These are phyloP conservation scores for Decorospora gaudefroyi DNA, from an alignment of 2,329 filamentous ascomycete species.

Conservation along the genomic window DNA sequence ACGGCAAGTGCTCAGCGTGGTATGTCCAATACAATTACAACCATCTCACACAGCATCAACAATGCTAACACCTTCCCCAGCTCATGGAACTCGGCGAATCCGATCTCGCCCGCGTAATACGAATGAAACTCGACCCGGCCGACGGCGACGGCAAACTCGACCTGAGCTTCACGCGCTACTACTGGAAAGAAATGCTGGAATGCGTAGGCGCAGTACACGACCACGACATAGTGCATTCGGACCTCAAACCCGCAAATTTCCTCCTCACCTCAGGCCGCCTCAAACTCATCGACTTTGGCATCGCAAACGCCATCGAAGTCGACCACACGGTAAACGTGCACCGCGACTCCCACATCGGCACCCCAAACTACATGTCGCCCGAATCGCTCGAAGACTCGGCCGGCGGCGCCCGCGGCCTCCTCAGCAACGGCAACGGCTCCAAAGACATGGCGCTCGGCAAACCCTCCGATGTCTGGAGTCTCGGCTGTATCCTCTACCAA, in stretches of 20 bases:
- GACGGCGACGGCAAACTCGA: conserved; percentile 68
- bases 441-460: conserved; percentile 96
- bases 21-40: conserved; percentile 59
- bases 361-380: conserved; percentile 98
- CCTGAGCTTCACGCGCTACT: conserved; percentile 89
- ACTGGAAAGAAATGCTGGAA: conserved; percentile 99
- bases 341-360: conserved; percentile 91
- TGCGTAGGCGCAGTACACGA: conserved; percentile 89
- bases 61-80: conserved; percentile 51
- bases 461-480: conserved; percentile 91
- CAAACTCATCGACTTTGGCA: conserved; percentile 98
- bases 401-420: conserved; percentile 55
- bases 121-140: conserved; percentile 61
- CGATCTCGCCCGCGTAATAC: conserved; percentile 85
- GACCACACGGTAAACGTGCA: conserved; percentile 98
- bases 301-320: conserved; percentile 93
- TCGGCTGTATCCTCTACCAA: conserved; percentile 96
- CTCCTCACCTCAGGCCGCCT: conserved; percentile 86
- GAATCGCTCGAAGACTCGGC: conserved; percentile 91
- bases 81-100: conserved; percentile 98
- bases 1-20: conserved; percentile 84
- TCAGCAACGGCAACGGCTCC: conserved; percentile 43
- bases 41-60: not conserved
- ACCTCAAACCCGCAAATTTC: conserved; percentile 97
- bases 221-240: conserved; percentile 91